Conservation (phyloP, 2,329 filamentous ascomycete species). For the Fusarium anguioides region DNA sequence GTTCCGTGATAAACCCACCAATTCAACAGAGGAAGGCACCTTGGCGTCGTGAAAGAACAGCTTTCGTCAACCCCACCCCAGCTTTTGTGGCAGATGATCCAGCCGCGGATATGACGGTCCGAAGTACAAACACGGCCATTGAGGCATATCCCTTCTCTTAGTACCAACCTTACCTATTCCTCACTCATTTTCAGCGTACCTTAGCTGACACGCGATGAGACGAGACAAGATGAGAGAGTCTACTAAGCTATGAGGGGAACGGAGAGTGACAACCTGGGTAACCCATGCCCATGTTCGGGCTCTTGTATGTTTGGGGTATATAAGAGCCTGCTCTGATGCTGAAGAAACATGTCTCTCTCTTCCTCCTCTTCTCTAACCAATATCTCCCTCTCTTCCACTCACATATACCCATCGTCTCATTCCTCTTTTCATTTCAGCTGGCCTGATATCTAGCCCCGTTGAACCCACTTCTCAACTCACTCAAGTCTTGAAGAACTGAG, state of each 20-base stretch:
- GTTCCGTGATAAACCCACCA: slow-evolving; percentile 31
- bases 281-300: slow-evolving; percentile 23
- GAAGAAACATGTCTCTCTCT: slow-evolving; percentile 1
- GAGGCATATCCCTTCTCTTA: slow-evolving; percentile 30
- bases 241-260: slow-evolving; percentile 31
- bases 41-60: slow-evolving; percentile 17
- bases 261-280: slow-evolving; percentile 32
- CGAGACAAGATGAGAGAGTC: slow-evolving; percentile 11
- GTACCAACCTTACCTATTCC: not conserved
- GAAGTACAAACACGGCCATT: slow-evolving; percentile 45
- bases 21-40: slow-evolving; percentile 32
- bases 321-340: slow-evolving; percentile 40
- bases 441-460: slow-evolving; percentile 7
- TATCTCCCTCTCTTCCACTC: not conserved
- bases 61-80: slow-evolving; percentile 35
- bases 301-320: slow-evolving; percentile 39
- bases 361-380: slow-evolving; percentile 11
- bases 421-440: slow-evolving; percentile 4
- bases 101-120: slow-evolving; percentile 65
- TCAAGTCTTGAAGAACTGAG: slow-evolving; percentile 6
- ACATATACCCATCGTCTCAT: slow-evolving; percentile 2
- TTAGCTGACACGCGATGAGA: slow-evolving; percentile 20
- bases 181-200: slow-evolving; percentile 9
- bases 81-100: slow-evolving; percentile 43
- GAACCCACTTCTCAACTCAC: slow-evolving; percentile 1